Evolutionary conservation across 306 rosid species (phyloP).

Genomic region (Biancaea sappan): DNA sequence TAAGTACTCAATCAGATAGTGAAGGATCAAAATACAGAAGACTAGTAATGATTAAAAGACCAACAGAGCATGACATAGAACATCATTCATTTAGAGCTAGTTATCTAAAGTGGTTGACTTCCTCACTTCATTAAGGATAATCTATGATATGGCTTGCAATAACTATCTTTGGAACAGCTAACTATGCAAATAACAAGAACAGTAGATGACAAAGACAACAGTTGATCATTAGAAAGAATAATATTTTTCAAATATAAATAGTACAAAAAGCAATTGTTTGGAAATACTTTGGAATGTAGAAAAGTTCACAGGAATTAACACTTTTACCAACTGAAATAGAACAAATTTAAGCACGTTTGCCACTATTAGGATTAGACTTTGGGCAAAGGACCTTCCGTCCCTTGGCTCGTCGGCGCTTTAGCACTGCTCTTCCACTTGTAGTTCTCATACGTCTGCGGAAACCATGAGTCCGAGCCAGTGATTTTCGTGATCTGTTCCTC

Average conservation of each 20-base stretch:
- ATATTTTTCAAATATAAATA: conserved; percentile 5
- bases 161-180: conserved; percentile 5
- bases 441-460: conserved; percentile 89
- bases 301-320: conserved; percentile 12
- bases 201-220: conserved; percentile 9
- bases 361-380: conserved; percentile 74
- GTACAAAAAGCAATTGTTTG: conserved; percentile 18
- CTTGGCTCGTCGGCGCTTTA: conserved; percentile 88
- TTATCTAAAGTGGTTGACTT: background rate
- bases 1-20: background rate
- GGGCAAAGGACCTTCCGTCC: conserved; percentile 92
- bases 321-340: conserved; percentile 30
- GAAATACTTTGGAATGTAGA: conserved; percentile 25
- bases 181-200: conserved; percentile 23
- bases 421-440: conserved; percentile 72
- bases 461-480: conserved; percentile 87
- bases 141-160: background rate
- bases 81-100: background rate
- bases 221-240: background rate
- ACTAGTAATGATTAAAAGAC: conserved; percentile 11
- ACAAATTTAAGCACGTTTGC: conserved; percentile 51
- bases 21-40: background rate
- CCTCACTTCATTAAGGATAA: conserved; percentile 5
- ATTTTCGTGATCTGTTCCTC: conserved; percentile 87
- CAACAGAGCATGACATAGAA: background rate